Evolutionary conservation across 164 flowering plant species (phyloP), one percentile per base, ranked within the genome.

Genomic region (Cinnamomum chago): DNA sequence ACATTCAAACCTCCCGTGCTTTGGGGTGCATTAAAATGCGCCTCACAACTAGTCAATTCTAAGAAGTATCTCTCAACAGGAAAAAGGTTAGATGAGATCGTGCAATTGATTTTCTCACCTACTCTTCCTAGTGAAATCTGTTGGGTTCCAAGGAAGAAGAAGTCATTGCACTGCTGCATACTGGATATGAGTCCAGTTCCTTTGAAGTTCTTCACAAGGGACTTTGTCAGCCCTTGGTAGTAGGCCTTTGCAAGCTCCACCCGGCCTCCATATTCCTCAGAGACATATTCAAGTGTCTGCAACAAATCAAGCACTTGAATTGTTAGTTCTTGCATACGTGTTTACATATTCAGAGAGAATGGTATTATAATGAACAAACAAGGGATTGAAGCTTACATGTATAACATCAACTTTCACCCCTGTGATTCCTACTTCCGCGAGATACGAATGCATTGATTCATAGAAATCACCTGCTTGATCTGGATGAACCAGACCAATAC

Each of bases 151-250:
- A 94, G 97, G 79, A 86, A 87, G 83, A 90, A 86, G 82, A 94
- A 94, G 82, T 94, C 97, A 75, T 92, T 92, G 84, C 92, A 88
- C 50, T 94, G 98, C 52, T 94, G 91, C 98, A 94, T 94, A 79
- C 98, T 94, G 47, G 97, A 75, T 47, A 94, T 83, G n/a, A 93
- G 78, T 52, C 94, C 97, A 65, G 79, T 86, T 66, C 95, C 97
- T 25, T 88, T 84, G 88, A 93, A 90, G 84, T 93, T 92, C 84
- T 88, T 93, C 12, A 30, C 25, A 12, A 93, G 72, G 11, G 98
- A 93, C 18, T 83, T 81, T 1, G 90, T 73, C 51, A 92, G 71
- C 30, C 97, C 97, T 30, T 88, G 69, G 73, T 92, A 90, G 55
- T 93, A 90, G 22, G 86, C 88, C 83, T 88, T 90, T 24, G 92